Evolutionary conservation across 1,284 basidiomycete genomes (phyloP), one percentile per base, ranked within the genome.

Genomic region (Ceratobasidium sp.): DNA sequence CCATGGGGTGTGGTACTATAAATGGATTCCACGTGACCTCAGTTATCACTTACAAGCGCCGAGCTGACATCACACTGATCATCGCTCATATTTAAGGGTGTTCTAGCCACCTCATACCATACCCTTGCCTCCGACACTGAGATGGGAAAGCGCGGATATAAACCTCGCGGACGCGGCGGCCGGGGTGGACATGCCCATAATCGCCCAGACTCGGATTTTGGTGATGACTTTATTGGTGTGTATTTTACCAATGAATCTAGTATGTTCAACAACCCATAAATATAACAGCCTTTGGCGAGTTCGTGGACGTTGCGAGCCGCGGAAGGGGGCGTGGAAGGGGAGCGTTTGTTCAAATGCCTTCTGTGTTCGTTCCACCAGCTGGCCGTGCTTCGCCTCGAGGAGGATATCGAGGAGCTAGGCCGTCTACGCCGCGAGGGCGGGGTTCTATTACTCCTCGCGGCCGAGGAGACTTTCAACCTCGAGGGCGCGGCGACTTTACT

Each of bases 31-130:
- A 62, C 59, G 59, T 62, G 59, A 40, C 20, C 59, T 7, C 6
- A 20, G 10, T 17, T 15, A 5, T 4, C 2, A 42, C 12, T 62
- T 66, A 28, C 48, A 74, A 65, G 71, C 71, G 71, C 71, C 61
- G 3, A 65, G 71, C 42, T 74, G 59, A 71, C 46, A 17, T 3
- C 20, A 26, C 59, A 33, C 20, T 33, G 38, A 38, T 61, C 71
- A 40, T 57, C n/a, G 12, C 42, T 66, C 20, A n/a, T n/a, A 28
- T 69, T 28, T 46, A n/a, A 42, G 23, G 62, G 48, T 40, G 71
- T 64, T 44, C 50, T 74, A 74, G 71, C 71, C 71, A 74, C 71
- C 46, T 62, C 71, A 40, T 74, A 44, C 50, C 61, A 48, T 52
- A 52, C 71, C 71, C 71, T 74, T 61, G 71, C 71, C 56, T 62